Evolutionary conservation across 2,329 filamentous ascomycete species (phyloP).

Genomic region (Colletotrichum horii): DNA sequence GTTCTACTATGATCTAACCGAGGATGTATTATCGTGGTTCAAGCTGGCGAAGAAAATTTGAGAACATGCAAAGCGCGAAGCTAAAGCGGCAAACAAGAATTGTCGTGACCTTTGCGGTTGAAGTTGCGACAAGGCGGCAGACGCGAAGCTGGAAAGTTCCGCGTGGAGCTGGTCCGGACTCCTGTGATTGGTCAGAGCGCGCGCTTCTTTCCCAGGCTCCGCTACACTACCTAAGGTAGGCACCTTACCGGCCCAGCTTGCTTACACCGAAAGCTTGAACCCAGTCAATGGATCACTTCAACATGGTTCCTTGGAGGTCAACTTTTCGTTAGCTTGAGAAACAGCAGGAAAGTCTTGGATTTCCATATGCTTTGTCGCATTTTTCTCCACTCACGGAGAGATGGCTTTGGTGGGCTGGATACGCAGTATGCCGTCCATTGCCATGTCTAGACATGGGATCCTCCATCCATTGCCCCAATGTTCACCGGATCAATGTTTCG

Average conservation of each 20-base stretch:
- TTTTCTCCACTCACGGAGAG: background rate
- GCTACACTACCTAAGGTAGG: too few species aligned
- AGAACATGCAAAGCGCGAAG: background rate
- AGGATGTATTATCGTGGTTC: background rate
- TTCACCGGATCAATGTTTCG: background rate
- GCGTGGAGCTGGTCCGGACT: background rate
- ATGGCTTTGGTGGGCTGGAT: background rate
- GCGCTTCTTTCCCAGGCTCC: background rate
- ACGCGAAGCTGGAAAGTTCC: constrained; percentile 20
- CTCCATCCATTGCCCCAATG: background rate
- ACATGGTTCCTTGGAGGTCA: background rate
- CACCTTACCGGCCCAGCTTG: background rate
- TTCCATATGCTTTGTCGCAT: background rate
- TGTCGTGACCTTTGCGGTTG: background rate
- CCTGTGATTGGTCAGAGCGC: constrained; percentile 6
- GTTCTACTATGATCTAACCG: background rate
- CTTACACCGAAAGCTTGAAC: background rate
- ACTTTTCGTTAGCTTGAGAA: background rate
- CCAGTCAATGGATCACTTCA: background rate
- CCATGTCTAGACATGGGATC: too few species aligned
- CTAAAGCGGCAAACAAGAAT: background rate
- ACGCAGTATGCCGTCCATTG: background rate
- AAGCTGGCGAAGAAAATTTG: background rate
- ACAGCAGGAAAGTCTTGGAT: background rate
- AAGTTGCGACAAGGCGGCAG: background rate